Conservation (phyloP, 2,329 filamentous ascomycete genomes). For the Fusarium luffae region DNA sequence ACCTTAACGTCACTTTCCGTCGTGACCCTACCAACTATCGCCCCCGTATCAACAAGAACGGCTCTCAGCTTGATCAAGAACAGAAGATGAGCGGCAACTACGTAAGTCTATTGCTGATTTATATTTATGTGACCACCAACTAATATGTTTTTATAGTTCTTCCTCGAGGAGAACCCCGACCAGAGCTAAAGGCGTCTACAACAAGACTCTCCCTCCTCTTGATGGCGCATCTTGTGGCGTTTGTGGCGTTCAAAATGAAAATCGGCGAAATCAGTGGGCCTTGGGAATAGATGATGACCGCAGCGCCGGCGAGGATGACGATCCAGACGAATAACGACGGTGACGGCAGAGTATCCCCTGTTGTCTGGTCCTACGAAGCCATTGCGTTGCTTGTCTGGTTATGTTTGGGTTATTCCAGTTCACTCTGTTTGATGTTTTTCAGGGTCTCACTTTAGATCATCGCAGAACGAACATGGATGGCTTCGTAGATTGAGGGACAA, state of each 20-base stretch:
- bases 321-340: constrained; percentile 71
- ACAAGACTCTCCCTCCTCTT: constrained; percentile 48
- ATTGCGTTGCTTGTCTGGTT: constrained; percentile 11
- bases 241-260: constrained; percentile 63
- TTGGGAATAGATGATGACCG: constrained; percentile 56
- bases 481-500: constrained; percentile 66
- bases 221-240: constrained; percentile 56
- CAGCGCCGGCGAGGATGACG: constrained; percentile 71
- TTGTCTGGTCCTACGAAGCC: constrained; percentile 68
- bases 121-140: constrained; percentile 7
- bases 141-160: constrained; percentile 72
- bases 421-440: constrained; percentile 17
- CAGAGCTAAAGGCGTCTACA: constrained; percentile 62
- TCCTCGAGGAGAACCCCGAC: constrained; percentile 81
- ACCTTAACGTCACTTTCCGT: constrained; percentile 97
- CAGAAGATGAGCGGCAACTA: constrained; percentile 95
- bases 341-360: constrained; percentile 73
- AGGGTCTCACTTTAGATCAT: not conserved
- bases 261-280: constrained; percentile 47
- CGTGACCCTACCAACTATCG: constrained; percentile 96
- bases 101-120: constrained; percentile 64
- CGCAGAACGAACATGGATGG: constrained; percentile 15
- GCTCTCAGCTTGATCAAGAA: constrained; percentile 96
- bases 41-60: constrained; percentile 97
- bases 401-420: constrained; percentile 2